Percentiles rank a stretch among this genome's conserved stretches.
These are phyloP conservation scores for Huntiella moniliformis DNA, from an alignment of 2,329 filamentous ascomycete species.

Conservation along the genomic window DNA sequence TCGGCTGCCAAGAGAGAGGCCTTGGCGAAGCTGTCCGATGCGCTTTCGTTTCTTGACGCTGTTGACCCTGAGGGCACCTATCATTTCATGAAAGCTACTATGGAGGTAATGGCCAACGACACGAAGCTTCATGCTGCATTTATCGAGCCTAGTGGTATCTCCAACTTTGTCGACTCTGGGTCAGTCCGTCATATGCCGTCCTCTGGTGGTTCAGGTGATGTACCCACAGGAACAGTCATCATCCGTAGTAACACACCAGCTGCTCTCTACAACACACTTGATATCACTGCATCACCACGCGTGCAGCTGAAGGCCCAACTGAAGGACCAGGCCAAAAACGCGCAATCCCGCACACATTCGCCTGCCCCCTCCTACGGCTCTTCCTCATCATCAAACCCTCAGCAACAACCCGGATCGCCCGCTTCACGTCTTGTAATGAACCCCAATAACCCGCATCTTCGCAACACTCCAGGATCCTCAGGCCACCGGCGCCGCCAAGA, in stretches of 20 bases:
- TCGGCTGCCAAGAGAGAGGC: constrained; percentile 56
- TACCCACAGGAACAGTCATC: constrained; percentile 36
- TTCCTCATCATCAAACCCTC: neutral
- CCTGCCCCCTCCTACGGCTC: constrained; percentile 2
- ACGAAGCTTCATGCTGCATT: constrained; percentile 40
- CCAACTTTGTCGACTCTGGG: constrained; percentile 8
- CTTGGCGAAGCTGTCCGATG: constrained; percentile 64
- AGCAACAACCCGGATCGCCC: constrained; percentile 21
- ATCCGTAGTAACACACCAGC: constrained; percentile 17
- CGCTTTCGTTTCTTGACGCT: constrained; percentile 67
- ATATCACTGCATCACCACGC: constrained; percentile 7
- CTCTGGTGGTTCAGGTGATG: constrained; percentile 13
- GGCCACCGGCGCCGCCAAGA: constrained; percentile 52
- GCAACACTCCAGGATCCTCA: constrained; percentile 17
- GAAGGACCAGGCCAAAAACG: constrained; percentile 12
- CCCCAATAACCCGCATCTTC: constrained; percentile 69
- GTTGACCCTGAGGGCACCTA: constrained; percentile 83
- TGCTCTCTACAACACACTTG: constrained; percentile 7
- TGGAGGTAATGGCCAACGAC: constrained; percentile 55
- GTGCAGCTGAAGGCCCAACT: constrained; percentile 2
- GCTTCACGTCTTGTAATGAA: constrained; percentile 52
- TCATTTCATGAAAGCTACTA: constrained; percentile 59
- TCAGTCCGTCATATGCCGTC: constrained; percentile 3
- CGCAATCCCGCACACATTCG: constrained; percentile 9
- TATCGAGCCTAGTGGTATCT: constrained; percentile 17